These are phyloP conservation scores for Coffea canephora DNA, from an alignment of 257 asterid genomes.

Conservation along the genomic window DNA sequence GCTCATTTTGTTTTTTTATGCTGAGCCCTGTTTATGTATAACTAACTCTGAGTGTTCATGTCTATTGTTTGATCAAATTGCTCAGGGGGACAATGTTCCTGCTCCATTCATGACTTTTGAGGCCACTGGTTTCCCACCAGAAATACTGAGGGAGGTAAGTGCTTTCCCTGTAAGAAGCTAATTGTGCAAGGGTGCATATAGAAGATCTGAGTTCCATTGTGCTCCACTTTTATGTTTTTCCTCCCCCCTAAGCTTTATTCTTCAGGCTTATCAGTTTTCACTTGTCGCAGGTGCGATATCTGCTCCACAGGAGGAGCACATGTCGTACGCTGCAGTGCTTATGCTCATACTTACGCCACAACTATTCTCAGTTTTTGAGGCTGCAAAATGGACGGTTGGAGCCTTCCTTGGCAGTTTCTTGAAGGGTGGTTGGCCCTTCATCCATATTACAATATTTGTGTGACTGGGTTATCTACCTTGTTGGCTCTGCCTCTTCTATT, in stretches of 20 bases:
- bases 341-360: slow-evolving; percentile 78
- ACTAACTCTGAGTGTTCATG: neutral
- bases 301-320: slow-evolving; percentile 99
- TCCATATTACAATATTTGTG: slow-evolving; percentile 72
- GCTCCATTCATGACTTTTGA: slow-evolving; percentile 95
- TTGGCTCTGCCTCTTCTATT: slow-evolving; percentile 81
- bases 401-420: slow-evolving; percentile 79
- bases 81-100: slow-evolving; percentile 88
- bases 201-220: slow-evolving; percentile 10
- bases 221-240: slow-evolving; percentile 22
- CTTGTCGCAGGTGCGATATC: slow-evolving; percentile 99
- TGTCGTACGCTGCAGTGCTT: slow-evolving; percentile 99
- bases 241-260: slow-evolving; percentile 32
- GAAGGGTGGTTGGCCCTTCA: slow-evolving; percentile 78
- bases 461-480: slow-evolving; percentile 81
- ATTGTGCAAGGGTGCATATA: slow-evolving; percentile 11
- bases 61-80: slow-evolving; percentile 15
- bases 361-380: slow-evolving; percentile 88
- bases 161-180: slow-evolving; percentile 19
- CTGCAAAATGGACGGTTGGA: slow-evolving; percentile 95
- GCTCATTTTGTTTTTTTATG: neutral
- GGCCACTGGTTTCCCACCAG: slow-evolving; percentile 89
- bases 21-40: neutral
- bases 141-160: slow-evolving; percentile 84
- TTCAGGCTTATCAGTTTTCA: slow-evolving; percentile 71